Evolutionary conservation across 148 eudicot species (phyloP), one percentile per base, ranked within the genome.

Genomic region (Drosera capensis): DNA sequence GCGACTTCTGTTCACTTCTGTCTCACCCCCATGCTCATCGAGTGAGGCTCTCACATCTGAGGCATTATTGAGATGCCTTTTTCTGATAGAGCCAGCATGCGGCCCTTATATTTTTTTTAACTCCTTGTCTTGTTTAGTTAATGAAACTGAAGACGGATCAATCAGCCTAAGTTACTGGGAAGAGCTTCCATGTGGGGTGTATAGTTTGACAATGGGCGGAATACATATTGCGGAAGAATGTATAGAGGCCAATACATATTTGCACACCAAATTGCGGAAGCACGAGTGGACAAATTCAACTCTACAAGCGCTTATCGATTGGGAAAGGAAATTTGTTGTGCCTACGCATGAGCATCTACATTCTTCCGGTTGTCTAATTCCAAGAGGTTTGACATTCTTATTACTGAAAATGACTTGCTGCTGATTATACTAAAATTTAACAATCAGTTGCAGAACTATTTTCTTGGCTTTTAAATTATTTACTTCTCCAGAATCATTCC

Each of bases 111-210:
- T 35, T 17, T 39, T 14, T 6, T 26, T 20, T 26, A 20, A 18
- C 9, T 8, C 37, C 55, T 47, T 20, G 13, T 49, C 62, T 40
- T 43, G n/a, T n/a, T 38, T 63, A 81, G 85, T 69, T 53, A 15
- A 62, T 60, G 70, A 62, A 68, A 66, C 58, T 54, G 77, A 67
- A 58, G 22, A 49, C 20, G 55, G 66, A 64, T 65, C 38, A 45
- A 52, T 52, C 58, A 68, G 58, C 51, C 23, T 43, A 43, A 62
- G 62, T 61, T 78, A 66, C 60, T 92, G 99, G 95, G 94, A 85
- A 66, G 99, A 92, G 78, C 90, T 92, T 42, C 74, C 79, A 8
- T 92, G 99, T 70, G 99, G 94, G 43, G 62, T 92, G 21, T 85
- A 85, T 56, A 85, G 95, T 49, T 15, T 85, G 17, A 53, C 52